Conservation (phyloP, 768 basidiomycete genomes). For the Amanita exitialis region DNA sequence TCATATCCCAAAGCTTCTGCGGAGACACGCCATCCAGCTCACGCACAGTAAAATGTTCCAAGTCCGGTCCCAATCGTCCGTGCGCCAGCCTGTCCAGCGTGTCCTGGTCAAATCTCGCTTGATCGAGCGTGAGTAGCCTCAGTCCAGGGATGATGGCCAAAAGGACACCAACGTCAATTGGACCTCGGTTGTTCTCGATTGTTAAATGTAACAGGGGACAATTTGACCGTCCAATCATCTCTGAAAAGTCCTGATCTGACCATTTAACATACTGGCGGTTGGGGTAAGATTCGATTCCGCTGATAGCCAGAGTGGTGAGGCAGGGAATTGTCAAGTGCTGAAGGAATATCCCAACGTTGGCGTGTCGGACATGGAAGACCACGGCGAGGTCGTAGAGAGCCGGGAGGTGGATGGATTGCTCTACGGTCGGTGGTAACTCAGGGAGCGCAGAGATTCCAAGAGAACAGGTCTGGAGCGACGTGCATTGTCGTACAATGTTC, state of each 20-base stretch:
- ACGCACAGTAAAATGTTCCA: neutral
- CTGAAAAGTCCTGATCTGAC: neutral
- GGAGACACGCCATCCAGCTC: too few relatives aligned
- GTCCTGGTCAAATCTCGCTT: neutral
- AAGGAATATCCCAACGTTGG: neutral
- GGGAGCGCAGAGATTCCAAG: neutral
- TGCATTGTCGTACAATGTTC: neutral
- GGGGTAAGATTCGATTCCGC: neutral
- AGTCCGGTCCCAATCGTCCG: neutral
- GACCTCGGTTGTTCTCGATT: neutral
- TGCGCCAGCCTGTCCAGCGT: neutral
- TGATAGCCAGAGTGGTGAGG: neutral
- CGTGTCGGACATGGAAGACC: neutral
- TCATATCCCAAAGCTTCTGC: too few relatives aligned
- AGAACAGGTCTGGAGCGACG: neutral
- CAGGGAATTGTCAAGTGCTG: neutral
- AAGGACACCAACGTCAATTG: neutral
- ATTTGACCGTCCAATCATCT: neutral
- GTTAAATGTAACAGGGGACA: neutral
- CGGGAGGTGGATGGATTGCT: neutral
- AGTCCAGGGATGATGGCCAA: neutral
- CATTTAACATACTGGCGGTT: neutral
- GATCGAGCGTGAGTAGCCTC: neutral
- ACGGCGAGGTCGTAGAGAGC: neutral
- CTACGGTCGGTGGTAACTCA: neutral